Base-by-base conservation (phyloP, 1,284 basidiomycete species). In the Pseudozyma sp. region DNA sequence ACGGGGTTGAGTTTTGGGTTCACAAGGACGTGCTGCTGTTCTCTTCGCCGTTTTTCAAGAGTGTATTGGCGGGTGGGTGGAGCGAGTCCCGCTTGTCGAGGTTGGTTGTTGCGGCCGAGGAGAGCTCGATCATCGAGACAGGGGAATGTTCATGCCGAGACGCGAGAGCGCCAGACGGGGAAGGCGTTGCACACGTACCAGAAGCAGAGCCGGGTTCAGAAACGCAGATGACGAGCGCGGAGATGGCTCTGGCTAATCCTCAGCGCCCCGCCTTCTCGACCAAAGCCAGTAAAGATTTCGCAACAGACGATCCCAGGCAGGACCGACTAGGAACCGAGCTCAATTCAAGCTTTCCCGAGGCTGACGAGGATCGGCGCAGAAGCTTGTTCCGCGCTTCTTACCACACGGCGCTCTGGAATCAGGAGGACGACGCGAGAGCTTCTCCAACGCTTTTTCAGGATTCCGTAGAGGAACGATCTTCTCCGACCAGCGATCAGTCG, bases 21-120 rank as follows among this genome's bases (percentile, higher is more conserved):
- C 78, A 79, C 42, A 71, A 67, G 44, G 64, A 77, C 31, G 51
- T 78, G 7, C 54, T 80, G 33, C 37, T 68, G 48, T 80, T 73
- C 39, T 64, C 74, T 0, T 67, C 60, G 17, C 72, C 78, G 16
- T 80, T 80, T 51, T 80, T 80, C 37, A 53, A 62, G 10, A 55
- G 63, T 14, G 37, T 78, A 5, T 42, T 78, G 39, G 53, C 60
- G 13, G 76, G 74, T 7, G 75, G 62, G 14, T 78, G 74, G 76
- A 67, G 54, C 4, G 76, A 78, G 54, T 63, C 61, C 7, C 56
- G 65, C 14, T 50, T 75, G 10, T 59, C 56, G 8, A 29, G 37
- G 40, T 19, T 66, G 8, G 7, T n/a, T 0, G 14, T 29, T 5
- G 44, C 54, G 10, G 30, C 16, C 35, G 39, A 43, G 5, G 52